These are phyloP conservation scores for Hemileccinum hortonii DNA, from an alignment of 1,284 basidiomycete genomes.

Conservation along the genomic window DNA sequence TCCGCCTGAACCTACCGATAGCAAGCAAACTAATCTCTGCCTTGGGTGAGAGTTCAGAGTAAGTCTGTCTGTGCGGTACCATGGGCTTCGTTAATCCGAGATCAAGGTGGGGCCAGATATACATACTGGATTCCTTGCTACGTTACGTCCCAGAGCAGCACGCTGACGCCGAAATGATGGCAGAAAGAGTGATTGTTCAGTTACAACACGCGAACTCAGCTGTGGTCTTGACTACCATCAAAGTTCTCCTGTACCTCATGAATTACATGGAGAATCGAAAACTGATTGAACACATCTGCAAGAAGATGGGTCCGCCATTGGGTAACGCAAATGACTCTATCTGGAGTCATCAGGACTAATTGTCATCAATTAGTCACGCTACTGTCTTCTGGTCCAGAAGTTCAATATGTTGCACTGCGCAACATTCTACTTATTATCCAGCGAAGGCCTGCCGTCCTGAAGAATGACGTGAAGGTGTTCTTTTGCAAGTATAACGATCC, in stretches of 20 bases:
- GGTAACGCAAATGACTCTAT: slow-evolving; percentile 49
- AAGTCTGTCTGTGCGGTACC: slow-evolving; percentile 31
- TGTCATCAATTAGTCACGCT: slow-evolving; percentile 67
- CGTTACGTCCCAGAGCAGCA: slow-evolving; percentile 90
- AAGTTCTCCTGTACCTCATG: slow-evolving; percentile 95
- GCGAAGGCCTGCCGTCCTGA: slow-evolving; percentile 86
- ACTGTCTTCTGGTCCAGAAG: slow-evolving; percentile 94
- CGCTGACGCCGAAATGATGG: slow-evolving; percentile 89
- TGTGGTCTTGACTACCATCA: slow-evolving; percentile 91
- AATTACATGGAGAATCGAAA: slow-evolving; percentile 96
- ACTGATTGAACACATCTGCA: slow-evolving; percentile 86
- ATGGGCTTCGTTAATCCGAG: slow-evolving; percentile 8
- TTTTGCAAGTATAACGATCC: slow-evolving; percentile 99
- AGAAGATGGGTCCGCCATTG: slow-evolving; percentile 95
- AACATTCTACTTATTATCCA: slow-evolving; percentile 98
- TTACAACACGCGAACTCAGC: slow-evolving; percentile 95
- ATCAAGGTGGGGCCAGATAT: slow-evolving; percentile 95
- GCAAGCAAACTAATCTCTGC: slow-evolving; percentile 85
- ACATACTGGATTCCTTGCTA: slow-evolving; percentile 92
- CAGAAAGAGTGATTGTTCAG: slow-evolving; percentile 89
- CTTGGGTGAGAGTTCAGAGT: slow-evolving; percentile 91
- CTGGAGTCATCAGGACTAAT: slow-evolving; percentile 6
- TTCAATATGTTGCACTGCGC: slow-evolving; percentile 96
- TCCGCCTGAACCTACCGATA: slow-evolving; percentile 79
- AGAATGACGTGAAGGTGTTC: slow-evolving; percentile 98